These are phyloP conservation scores for Phycomyces blakesleeanus DNA, from an alignment of 192 early-diverging fungal species.

Conservation along the genomic window DNA sequence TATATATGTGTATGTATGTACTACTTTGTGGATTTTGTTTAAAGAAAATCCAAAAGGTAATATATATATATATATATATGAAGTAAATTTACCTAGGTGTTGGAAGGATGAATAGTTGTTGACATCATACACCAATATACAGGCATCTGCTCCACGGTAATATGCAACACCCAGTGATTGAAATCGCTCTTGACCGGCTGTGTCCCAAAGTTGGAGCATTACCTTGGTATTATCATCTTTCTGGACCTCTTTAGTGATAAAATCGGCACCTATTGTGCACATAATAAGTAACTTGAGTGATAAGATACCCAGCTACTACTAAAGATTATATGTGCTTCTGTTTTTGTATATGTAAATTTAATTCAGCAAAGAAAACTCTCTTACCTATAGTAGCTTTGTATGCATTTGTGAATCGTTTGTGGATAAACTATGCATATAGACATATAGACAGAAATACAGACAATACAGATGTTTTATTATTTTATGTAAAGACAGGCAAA, in stretches of 20 bases:
- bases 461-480: too few relatives aligned
- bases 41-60: background rate
- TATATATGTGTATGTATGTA: too few relatives aligned
- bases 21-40: too few relatives aligned
- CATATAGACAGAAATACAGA: too few relatives aligned
- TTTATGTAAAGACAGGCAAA: too few relatives aligned
- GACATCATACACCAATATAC: conserved; percentile 92
- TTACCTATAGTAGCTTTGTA: conserved; percentile 97
- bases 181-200: conserved; percentile 97
- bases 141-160: conserved; percentile 97
- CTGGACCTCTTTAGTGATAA: conserved; percentile 92
- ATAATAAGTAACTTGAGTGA: too few relatives aligned
- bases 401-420: conserved; percentile 87
- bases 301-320: too few relatives aligned
- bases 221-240: conserved; percentile 77
- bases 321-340: too few relatives aligned
- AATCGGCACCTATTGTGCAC: conserved; percentile 77
- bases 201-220: conserved; percentile 84
- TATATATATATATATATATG: background rate
- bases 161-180: conserved; percentile 94
- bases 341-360: too few relatives aligned
- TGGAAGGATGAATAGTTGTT: conserved; percentile 89
- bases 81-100: conserved; percentile 55
- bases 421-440: conserved; percentile 70
- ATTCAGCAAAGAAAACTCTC: too few relatives aligned